Conservation (phyloP, 179 eudicot genomes). For the Silene noctiflora region DNA sequence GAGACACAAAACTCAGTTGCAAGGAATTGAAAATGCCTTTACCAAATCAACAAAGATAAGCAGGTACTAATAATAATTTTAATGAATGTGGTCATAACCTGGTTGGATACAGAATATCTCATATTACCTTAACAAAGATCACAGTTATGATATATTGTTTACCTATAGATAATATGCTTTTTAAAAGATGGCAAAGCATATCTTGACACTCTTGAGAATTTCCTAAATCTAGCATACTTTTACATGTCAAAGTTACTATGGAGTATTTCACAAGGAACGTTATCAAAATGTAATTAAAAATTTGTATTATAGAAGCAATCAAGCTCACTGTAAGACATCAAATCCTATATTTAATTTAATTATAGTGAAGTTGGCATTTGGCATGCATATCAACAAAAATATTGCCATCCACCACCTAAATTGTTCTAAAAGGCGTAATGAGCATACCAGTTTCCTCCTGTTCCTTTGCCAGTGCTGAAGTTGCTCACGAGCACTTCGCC, state of each 20-base stretch:
- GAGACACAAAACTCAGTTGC: slow-evolving; percentile 1
- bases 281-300: background rate
- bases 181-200: background rate
- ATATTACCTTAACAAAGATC: background rate
- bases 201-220: background rate
- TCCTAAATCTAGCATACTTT: background rate
- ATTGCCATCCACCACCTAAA: background rate
- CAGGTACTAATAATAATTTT: background rate
- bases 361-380: background rate
- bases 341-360: background rate
- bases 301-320: background rate
- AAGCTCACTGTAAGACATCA: slow-evolving; percentile 1
- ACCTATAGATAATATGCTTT: background rate
- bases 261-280: background rate
- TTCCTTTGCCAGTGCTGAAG: slow-evolving; percentile 99
- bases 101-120: background rate
- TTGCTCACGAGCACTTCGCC: slow-evolving; percentile 90
- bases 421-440: background rate
- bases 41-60: background rate
- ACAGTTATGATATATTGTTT: background rate
- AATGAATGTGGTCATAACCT: background rate
- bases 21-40: background rate
- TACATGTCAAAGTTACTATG: background rate
- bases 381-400: background rate
- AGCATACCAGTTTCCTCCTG: slow-evolving; percentile 80